Evolutionary conservation across 2,329 filamentous ascomycete genomes (phyloP).

Genomic region (Monilinia fructicola): DNA sequence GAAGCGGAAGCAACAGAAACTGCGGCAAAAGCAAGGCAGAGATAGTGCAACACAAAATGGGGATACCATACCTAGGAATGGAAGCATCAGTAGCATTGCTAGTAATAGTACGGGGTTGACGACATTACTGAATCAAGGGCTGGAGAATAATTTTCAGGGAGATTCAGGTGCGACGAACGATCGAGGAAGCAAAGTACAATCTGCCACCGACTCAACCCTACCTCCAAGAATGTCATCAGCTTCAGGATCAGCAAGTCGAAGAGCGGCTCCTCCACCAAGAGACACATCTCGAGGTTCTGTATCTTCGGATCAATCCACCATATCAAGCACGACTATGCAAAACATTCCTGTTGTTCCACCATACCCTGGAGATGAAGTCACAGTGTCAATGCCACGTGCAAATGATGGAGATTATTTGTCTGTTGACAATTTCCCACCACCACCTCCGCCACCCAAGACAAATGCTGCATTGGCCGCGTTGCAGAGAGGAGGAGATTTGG

Average conservation of each 20-base stretch:
- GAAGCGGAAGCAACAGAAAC: slow-evolving; percentile 93
- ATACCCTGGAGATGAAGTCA: slow-evolving; percentile 62
- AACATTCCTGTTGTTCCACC: slow-evolving; percentile 73
- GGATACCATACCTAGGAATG: slow-evolving; percentile 44
- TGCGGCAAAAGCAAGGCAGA: slow-evolving; percentile 63
- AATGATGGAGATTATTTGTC: slow-evolving; percentile 44
- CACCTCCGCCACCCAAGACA: slow-evolving; percentile 77
- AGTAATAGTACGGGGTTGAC: slow-evolving; percentile 60
- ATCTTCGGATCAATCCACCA: slow-evolving; percentile 61
- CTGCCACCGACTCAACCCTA: slow-evolving; percentile 42
- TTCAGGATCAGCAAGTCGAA: slow-evolving; percentile 28
- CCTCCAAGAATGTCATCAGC: slow-evolving; percentile 47
- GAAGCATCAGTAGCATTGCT: slow-evolving; percentile 58
- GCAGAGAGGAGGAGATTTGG: slow-evolving; percentile 87
- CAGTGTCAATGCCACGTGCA: slow-evolving; percentile 48
- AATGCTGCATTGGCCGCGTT: slow-evolving; percentile 88
- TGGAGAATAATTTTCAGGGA: slow-evolving; percentile 35
- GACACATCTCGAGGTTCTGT: slow-evolving; percentile 54
- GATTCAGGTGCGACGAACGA: slow-evolving; percentile 29
- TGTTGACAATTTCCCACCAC: slow-evolving; percentile 66
- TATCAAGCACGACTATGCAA: slow-evolving; percentile 75
- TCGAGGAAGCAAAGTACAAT: slow-evolving; percentile 27
- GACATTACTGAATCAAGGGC: slow-evolving; percentile 58
- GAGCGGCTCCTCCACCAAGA: slow-evolving; percentile 41
- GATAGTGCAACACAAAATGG: slow-evolving; percentile 43